These are phyloP conservation scores for Schizophyllum commune DNA, from an alignment of 1,284 basidiomycete species.

Conservation along the genomic window DNA sequence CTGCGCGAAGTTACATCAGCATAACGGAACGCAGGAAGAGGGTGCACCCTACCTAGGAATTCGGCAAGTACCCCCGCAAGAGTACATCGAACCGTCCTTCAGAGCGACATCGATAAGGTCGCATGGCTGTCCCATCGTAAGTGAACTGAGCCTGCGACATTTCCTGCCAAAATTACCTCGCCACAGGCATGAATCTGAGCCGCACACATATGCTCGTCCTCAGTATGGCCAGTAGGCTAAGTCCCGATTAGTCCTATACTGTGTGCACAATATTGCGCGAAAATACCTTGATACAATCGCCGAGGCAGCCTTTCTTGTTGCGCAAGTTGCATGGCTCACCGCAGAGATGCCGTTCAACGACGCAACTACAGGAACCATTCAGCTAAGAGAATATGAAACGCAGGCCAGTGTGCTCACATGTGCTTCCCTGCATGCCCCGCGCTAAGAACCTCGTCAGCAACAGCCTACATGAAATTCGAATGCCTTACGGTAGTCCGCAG, in stretches of 20 bases:
- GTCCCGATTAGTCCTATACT: too few species aligned
- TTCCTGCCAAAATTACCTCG: slow-evolving; percentile 26
- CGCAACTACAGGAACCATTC: slow-evolving; percentile 29
- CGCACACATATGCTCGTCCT: slow-evolving; percentile 44
- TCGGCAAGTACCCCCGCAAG: slow-evolving; percentile 36
- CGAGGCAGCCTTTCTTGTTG: slow-evolving; percentile 38
- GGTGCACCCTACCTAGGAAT: too few species aligned
- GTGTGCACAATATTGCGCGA: too few species aligned
- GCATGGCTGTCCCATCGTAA: slow-evolving; percentile 34
- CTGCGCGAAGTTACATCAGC: slow-evolving; percentile 19
- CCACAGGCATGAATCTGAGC: slow-evolving; percentile 49
- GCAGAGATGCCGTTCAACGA: slow-evolving; percentile 41
- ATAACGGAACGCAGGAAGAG: too few species aligned
- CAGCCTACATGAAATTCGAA: not conserved
- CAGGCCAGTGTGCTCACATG: slow-evolving; percentile 27
- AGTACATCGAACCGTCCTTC: slow-evolving; percentile 24
- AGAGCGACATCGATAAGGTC: slow-evolving; percentile 26
- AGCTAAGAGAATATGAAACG: not conserved
- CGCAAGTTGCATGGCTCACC: slow-evolving; percentile 36
- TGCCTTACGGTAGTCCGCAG: slow-evolving; percentile 40
- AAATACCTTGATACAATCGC: slow-evolving; percentile 46
- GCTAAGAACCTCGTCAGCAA: slow-evolving; percentile 21
- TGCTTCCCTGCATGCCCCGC: slow-evolving; percentile 51
- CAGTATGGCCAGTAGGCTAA: slow-evolving; percentile 34
- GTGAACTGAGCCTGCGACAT: not conserved